A percentile compares a stretch with the other conserved stretches of the same genome.
These are phyloP conservation scores for Phyllosticta citrichinensis DNA, from an alignment of 2,329 filamentous ascomycete genomes.

Conservation along the genomic window DNA sequence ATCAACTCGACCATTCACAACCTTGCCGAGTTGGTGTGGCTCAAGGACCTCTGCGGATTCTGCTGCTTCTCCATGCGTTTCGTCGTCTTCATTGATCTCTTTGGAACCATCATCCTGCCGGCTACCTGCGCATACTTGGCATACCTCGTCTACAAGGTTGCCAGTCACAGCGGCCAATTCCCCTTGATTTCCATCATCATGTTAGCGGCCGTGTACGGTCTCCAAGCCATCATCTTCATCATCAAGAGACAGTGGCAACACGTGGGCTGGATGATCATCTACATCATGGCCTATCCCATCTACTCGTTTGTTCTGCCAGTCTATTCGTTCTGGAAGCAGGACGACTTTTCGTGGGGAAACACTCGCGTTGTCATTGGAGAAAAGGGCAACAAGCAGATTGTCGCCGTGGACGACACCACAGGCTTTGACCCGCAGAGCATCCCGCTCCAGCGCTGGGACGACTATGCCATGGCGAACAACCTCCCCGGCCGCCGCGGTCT, in stretches of 20 bases:
- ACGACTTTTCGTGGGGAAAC: conserved; percentile 98
- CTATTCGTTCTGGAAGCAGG: conserved; percentile 99
- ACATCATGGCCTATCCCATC: conserved; percentile 88
- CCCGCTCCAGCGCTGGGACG: conserved; percentile 92
- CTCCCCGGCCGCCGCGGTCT: conserved; percentile 82
- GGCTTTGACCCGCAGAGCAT: conserved; percentile 86
- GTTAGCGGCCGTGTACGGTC: conserved; percentile 83
- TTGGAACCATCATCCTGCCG: conserved; percentile 84
- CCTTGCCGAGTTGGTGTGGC: conserved; percentile 75
- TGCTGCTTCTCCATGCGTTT: conserved; percentile 99
- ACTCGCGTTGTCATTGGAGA: conserved; percentile 95
- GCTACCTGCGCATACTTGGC: conserved; percentile 78
- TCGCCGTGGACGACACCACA: conserved; percentile 72
- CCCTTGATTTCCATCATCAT: conserved; percentile 82
- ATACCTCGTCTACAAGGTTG: conserved; percentile 76
- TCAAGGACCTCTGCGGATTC: conserved; percentile 95
- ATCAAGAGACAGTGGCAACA: conserved; percentile 97
- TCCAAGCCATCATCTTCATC: conserved; percentile 93
- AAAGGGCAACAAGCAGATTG: conserved; percentile 79
- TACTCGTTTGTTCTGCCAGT: conserved; percentile 85
- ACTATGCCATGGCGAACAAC: conserved; percentile 78
- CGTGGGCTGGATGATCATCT: conserved; percentile 99
- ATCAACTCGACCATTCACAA: conserved; percentile 99
- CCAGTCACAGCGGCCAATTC: conserved; percentile 60
- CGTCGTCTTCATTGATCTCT: conserved; percentile 86